Evolutionary conservation across 1,284 basidiomycete genomes (phyloP).

Genomic region (Testicularia cyperi): DNA sequence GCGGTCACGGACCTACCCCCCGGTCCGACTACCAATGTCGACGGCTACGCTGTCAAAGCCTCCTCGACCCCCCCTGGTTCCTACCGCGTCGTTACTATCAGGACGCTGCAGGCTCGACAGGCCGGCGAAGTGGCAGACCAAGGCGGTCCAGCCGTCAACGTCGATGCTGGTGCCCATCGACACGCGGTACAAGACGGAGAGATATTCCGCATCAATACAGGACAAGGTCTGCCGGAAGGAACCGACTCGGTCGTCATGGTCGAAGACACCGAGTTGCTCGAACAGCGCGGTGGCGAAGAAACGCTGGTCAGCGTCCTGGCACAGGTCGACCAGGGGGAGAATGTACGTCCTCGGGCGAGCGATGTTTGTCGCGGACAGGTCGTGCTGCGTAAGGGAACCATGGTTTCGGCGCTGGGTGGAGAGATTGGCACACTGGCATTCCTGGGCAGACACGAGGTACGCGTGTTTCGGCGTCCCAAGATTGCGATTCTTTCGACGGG

Average conservation of each 20-base stretch:
- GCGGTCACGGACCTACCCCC: slow-evolving; percentile 65
- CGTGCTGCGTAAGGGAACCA: slow-evolving; percentile 69
- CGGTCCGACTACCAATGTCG: slow-evolving; percentile 73
- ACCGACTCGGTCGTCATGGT: slow-evolving; percentile 84
- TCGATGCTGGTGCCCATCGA: too few species aligned
- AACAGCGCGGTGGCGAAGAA: slow-evolving; percentile 70
- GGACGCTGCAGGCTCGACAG: slow-evolving; percentile 5
- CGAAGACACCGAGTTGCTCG: slow-evolving; percentile 78
- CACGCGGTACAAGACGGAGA: slow-evolving; percentile 12
- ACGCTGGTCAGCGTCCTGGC: slow-evolving; percentile 70
- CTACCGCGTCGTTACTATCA: slow-evolving; percentile 72
- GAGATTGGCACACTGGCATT: slow-evolving; percentile 83
- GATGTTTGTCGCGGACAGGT: slow-evolving; percentile 72
- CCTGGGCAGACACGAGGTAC: slow-evolving; percentile 70
- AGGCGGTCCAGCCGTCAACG: too few species aligned
- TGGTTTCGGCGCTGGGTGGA: slow-evolving; percentile 71
- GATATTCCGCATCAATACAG: slow-evolving; percentile 54
- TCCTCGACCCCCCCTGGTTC: slow-evolving; percentile 63
- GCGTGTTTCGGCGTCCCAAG: slow-evolving; percentile 71
- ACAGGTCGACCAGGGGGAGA: slow-evolving; percentile 70
- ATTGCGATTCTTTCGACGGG: slow-evolving; percentile 82
- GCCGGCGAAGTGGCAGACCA: too few species aligned
- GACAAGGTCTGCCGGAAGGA: slow-evolving; percentile 70
- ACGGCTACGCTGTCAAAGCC: slow-evolving; percentile 75
- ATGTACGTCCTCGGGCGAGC: slow-evolving; percentile 72